These are phyloP conservation scores for Gossypium trilobum DNA, from an alignment of 441 rosid genomes.

Conservation along the genomic window DNA sequence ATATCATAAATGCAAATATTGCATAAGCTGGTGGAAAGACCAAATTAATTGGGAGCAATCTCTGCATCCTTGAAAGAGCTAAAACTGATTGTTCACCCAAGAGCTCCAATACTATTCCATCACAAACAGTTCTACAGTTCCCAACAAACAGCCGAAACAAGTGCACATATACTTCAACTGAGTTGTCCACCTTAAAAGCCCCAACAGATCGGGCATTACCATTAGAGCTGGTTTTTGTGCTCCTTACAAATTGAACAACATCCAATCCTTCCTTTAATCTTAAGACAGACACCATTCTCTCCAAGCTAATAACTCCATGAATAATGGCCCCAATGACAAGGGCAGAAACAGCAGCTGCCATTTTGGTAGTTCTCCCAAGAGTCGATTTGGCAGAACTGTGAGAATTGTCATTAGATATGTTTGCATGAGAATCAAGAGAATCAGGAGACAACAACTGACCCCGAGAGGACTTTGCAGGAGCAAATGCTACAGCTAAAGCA, in stretches of 20 bases:
- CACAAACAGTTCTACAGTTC: constrained; percentile 74
- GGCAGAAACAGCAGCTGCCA: constrained; percentile 75
- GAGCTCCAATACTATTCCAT: constrained; percentile 80
- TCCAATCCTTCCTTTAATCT: constrained; percentile 82
- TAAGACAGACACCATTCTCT: constrained; percentile 77
- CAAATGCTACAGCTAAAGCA: constrained; percentile 54
- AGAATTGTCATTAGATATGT: constrained; percentile 38
- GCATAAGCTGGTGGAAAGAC: constrained; percentile 91
- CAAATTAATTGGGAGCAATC: constrained; percentile 71
- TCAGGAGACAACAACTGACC: constrained; percentile 70
- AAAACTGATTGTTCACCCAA: constrained; percentile 75
- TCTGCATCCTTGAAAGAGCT: constrained; percentile 93
- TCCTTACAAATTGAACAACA: constrained; percentile 72
- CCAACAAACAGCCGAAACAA: constrained; percentile 94
- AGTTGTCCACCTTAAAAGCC: constrained; percentile 52
- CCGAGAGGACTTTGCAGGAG: constrained; percentile 77
- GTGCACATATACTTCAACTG: constrained; percentile 67
- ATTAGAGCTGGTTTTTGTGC: constrained; percentile 64
- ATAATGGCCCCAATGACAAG: constrained; percentile 77
- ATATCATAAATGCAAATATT: constrained; percentile 67
- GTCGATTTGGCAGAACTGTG: constrained; percentile 33
- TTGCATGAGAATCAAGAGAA: constrained; percentile 47
- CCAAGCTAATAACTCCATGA: constrained; percentile 87
- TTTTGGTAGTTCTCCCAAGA: constrained; percentile 48
- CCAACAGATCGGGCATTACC: constrained; percentile 65